Conservation (phyloP, 371 early-diverging fungal species). For the Blakeslea trispora region DNA sequence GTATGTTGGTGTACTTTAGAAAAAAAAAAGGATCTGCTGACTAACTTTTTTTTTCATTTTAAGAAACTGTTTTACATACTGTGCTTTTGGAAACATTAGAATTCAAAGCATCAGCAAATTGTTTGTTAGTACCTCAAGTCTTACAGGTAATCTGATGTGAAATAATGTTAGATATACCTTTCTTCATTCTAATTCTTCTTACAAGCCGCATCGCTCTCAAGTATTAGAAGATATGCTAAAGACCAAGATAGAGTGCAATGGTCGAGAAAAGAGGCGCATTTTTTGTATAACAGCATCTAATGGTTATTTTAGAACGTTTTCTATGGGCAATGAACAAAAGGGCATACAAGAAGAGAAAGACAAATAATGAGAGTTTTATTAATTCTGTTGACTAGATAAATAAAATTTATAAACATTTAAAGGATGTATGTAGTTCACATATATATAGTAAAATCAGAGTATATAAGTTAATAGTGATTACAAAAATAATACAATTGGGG, state of each 20-base stretch:
- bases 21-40: neutral
- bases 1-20: neutral
- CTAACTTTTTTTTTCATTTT: neutral
- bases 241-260: constrained; percentile 27
- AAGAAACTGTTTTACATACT: constrained; percentile 9
- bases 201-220: constrained; percentile 6
- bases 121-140: neutral
- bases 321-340: constrained; percentile 17
- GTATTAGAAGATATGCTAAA: constrained; percentile 13
- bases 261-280: constrained; percentile 18
- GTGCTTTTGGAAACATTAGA: constrained; percentile 4
- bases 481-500: neutral
- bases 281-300: constrained; percentile 17
- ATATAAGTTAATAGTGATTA: constrained; percentile 4
- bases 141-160: too few species aligned
- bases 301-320: constrained; percentile 8
- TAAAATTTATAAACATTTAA: neutral
- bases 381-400: too few species aligned
- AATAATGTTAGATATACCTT: too few species aligned
- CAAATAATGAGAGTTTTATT: neutral
- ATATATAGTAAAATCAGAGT: neutral
- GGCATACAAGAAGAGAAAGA: neutral
- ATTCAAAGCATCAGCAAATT: neutral
- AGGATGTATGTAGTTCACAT: neutral
- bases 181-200: too few species aligned